Evolutionary conservation across 1,139 yeast species (phyloP).

Genomic region (Sugiyamaella neomexicana): DNA sequence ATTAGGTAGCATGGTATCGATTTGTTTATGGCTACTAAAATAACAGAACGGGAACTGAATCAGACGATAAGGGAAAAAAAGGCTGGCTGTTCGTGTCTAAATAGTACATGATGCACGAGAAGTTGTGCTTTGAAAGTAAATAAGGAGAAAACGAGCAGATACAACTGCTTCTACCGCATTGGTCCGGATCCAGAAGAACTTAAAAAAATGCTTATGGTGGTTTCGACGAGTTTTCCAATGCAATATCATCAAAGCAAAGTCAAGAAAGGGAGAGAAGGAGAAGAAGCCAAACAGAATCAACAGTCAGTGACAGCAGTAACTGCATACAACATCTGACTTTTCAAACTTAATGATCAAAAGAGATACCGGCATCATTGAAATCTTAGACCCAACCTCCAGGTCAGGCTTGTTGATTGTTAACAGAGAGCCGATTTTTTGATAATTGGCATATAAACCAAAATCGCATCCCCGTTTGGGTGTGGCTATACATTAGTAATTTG

Average conservation of each 20-base stretch:
- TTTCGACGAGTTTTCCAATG: background rate
- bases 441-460: background rate
- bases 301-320: background rate
- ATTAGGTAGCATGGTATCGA: too few relatives aligned
- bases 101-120: conserved; percentile 4
- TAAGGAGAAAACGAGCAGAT: background rate
- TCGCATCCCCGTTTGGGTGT: background rate
- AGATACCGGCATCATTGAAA: background rate
- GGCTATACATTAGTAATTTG: background rate
- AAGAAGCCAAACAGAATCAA: background rate
- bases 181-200: background rate
- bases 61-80: conserved; percentile 3
- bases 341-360: background rate
- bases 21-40: too few relatives aligned
- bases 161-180: conserved; percentile 1
- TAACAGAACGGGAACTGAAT: background rate
- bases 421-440: background rate
- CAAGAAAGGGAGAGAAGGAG: background rate
- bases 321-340: conserved; percentile 7
- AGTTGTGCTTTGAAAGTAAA: conserved; percentile 8
- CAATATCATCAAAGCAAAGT: too few relatives aligned
- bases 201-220: background rate
- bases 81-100: conserved; percentile 8
- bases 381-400: background rate
- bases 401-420: background rate